Evolutionary conservation across 768 basidiomycete genomes (phyloP).

Genomic region (Hydnomerulius pinastri): DNA sequence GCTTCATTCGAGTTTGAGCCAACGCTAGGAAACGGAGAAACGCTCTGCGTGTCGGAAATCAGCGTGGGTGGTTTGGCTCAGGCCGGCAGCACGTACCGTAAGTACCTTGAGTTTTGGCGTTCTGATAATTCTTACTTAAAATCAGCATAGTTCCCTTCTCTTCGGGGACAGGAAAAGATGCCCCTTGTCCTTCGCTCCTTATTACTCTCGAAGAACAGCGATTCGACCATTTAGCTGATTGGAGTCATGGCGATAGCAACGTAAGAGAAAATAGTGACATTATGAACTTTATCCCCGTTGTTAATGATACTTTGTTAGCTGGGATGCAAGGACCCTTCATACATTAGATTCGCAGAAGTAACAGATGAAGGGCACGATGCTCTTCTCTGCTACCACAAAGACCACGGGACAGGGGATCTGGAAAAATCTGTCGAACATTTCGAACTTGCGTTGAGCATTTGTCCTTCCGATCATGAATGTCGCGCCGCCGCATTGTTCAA

Average conservation of each 20-base stretch:
- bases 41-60: conserved; percentile 2
- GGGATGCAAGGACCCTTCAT: neutral
- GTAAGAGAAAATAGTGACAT: no score
- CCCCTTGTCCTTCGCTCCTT: neutral
- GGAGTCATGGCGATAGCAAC: neutral
- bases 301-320: no score
- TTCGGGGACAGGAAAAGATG: no score
- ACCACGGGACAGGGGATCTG: neutral
- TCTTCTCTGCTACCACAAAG: neutral
- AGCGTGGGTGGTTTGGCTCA: neutral
- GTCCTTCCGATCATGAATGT: neutral
- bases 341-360: neutral
- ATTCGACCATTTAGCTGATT: neutral
- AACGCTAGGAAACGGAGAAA: conserved; percentile 12
- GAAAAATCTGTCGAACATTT: neutral
- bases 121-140: no score
- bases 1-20: conserved; percentile 12
- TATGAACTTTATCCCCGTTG: no score
- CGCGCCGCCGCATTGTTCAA: conserved; percentile 10
- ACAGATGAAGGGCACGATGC: conserved; percentile 6
- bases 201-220: neutral
- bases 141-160: no score
- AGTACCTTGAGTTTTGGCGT: no score
- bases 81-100: neutral
- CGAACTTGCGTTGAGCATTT: conserved; percentile 1